Evolutionary conservation across 768 basidiomycete species (phyloP), one percentile per base, ranked within the genome.

Genomic region (Pisolithus microcarpus): DNA sequence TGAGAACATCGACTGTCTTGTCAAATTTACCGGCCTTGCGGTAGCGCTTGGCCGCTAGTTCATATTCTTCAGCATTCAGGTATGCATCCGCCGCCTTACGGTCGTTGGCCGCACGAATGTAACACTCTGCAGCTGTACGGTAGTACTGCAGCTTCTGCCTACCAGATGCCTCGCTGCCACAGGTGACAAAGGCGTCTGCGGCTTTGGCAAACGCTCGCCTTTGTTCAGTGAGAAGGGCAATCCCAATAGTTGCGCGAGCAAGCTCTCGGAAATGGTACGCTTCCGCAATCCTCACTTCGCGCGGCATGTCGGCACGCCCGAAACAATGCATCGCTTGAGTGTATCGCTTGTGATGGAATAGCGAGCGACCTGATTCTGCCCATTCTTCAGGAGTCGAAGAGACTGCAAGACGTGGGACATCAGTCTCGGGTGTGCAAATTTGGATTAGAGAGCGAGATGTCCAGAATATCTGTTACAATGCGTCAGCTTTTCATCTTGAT

Each of bases 301-400:
- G 70, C 0, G 54, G 61, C 42, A 70, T 57, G 2, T 53, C 62
- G 1, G 83, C 84, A 4, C 75, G 71, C 46, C 73, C 70, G 40
- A 75, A 82, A 50, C 78, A 78, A 46, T 77, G 70, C 66, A 72
- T 74, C 0, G 84, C 80, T 53, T 83, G 77, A 2, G 68, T 57
- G 53, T 77, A 85, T 26, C 51, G 61, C 38, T 65, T 58, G n/a
- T 65, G 57, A 6, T 65, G 55, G 58, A 79, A 79, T 3, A 79
- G 52, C 7, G 63, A 56, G 0, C 55, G 55, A 0, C 75, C 77
- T n/a, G 65, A 72, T n/a, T 62, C 58, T 7, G 63, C 69, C 77
- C 77, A 79, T 58, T 79, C 77, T 19, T 65, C 71, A 1, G 59
- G 56, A 9, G 74, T 73, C 4, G 84, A 85, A 79, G 80, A 23